Base-by-base conservation (phyloP, 371 early-diverging fungal species). In the Antonospora locustae region DNA sequence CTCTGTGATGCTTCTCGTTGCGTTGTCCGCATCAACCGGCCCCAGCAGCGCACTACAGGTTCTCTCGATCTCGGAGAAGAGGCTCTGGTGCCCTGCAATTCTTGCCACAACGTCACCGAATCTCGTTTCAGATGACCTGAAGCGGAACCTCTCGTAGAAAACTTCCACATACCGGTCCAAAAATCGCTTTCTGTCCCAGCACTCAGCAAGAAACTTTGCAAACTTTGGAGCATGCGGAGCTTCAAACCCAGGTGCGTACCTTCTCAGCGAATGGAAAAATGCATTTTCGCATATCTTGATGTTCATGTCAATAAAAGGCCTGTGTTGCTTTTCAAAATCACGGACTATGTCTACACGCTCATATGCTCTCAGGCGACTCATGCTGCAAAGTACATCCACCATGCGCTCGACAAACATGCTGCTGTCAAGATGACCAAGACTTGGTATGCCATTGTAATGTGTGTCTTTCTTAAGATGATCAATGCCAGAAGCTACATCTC, bases 31-130 rank as follows among this genome's bases (percentile, higher is more conserved):
- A 41, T 25, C 23, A 36, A 34, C 41, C 12, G 47, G 34, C 1
- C 66, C 66, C 41, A 65, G 29, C 22, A 65, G 25, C 23, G 24
- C 44, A 29, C 34, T 48, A 29, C 56, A 60, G 24, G 44, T 46
- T 16, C 51, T 11, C 17, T 14, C 56, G 0, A 65, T 19, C 2
- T 29, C 20, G 29, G 46, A 20, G 4, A 60, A 39, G 39, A 40
- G 40, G 12, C 39, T 24, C 2, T 45, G 48, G 12, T 60, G 24
- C 14, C 51, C 52, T 0, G 14, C 24, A 3, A 57, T 60, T 47
- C 37, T 28, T 25, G 54, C 41, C 0, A 65, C 7, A 7, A 65
- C 22, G 1, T n/a, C 2, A 9, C 16, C 19, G 19, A 23, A 29
- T 27, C 61, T 45, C 4, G 12, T 40, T 34, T 51, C 36, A 16